Conservation (phyloP, 2,329 filamentous ascomycete species). For the Aurifilum marmelostoma region DNA sequence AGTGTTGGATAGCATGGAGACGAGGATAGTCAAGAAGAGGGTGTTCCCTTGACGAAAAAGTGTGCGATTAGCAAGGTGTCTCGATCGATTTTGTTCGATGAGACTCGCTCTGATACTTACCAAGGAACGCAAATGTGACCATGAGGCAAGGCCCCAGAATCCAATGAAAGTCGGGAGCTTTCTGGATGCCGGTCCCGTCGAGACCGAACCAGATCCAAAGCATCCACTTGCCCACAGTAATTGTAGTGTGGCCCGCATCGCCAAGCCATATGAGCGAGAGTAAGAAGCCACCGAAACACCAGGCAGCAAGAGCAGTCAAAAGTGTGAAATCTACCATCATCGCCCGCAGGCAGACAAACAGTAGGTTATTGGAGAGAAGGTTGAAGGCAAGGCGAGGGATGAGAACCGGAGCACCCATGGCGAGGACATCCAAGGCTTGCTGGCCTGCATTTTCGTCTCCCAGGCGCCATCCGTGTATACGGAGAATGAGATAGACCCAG, state of each 20-base stretch:
- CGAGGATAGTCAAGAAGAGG: constrained; percentile 84
- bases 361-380: constrained; percentile 79
- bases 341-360: constrained; percentile 77
- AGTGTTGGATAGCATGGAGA: constrained; percentile 84
- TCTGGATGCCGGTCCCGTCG: constrained; percentile 68
- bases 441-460: constrained; percentile 54
- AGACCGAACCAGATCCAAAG: constrained; percentile 91
- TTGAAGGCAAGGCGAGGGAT: constrained; percentile 82
- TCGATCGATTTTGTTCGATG: not conserved
- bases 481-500: constrained; percentile 67
- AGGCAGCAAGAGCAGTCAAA: constrained; percentile 72
- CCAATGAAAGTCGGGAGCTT: constrained; percentile 72
- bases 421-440: constrained; percentile 77
- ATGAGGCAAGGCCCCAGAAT: constrained; percentile 79
- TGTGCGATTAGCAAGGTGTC: not conserved
- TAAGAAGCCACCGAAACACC: constrained; percentile 81
- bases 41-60: constrained; percentile 62
- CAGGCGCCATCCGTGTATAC: constrained; percentile 64
- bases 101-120: not conserved
- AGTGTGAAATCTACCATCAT: constrained; percentile 89
- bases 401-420: constrained; percentile 76
- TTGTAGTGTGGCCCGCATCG: constrained; percentile 61
- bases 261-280: constrained; percentile 80
- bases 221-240: constrained; percentile 88
- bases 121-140: constrained; percentile 82